Evolutionary conservation across 2,329 filamentous ascomycete species (phyloP), one percentile per base, ranked within the genome.

Genomic region (Escovopsis weberi): DNA sequence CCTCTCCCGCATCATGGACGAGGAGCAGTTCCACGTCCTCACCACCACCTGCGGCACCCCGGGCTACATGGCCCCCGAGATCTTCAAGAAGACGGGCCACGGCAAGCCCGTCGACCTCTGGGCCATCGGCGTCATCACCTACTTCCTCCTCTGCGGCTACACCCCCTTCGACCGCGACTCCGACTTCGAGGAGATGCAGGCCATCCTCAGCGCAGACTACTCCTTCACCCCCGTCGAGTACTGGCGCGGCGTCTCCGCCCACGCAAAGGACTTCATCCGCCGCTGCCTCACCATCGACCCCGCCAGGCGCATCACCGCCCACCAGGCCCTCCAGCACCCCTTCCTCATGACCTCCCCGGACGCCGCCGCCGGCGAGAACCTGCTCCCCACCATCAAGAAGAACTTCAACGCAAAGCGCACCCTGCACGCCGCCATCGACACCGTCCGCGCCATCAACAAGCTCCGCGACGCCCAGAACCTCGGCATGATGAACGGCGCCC

Each of bases 171-270:
- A 98, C 64, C 83, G 91, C 43, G 91, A 96, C 62, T 89, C 80
- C 53, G 94, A 98, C 64, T 80, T 96, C 56, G 91, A 98, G 67
- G 91, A 98, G 67, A 96, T 98, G 89, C 89, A 96, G 67, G 91
- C 91, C 53, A 98, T 98, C 58, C 77, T 96, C 44, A 84, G 87
- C 48, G 91, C 91, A 46, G 89, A 96, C 67, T 98, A 96, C 69
- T 84, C 79, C 57, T 98, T 96, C 63, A 89, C 85, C 4, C 91
- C 91, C 2, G 66, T 85, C 47, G 89, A 95, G 60, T 96, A 96
- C 71, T 98, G 91, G 91, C 83, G 88, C 48, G 86, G 85, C 47
- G 89, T 98, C 48, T 94, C 86, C 23, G 72, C 80, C 41, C 74
- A 78, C 39, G 85, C 89, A 36, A 84, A 93, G 55, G 84, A 94